Conservation (phyloP, 2,329 filamentous ascomycete genomes). For the Pyrenophora tritici-repentis region DNA sequence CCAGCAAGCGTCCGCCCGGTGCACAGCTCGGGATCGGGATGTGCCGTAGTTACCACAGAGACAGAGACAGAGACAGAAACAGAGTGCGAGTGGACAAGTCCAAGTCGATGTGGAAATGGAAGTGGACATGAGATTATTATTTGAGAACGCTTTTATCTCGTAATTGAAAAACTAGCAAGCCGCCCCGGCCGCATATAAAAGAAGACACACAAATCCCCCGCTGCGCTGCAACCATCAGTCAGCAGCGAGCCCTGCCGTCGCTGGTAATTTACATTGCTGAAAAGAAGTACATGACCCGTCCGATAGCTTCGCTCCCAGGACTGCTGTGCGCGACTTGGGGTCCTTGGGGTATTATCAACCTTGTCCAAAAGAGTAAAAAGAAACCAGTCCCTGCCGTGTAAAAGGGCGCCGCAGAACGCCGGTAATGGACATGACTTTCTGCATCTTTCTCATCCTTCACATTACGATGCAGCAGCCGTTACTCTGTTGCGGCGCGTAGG, state of each 20-base stretch:
- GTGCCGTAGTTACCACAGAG: background rate
- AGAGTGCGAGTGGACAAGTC: background rate
- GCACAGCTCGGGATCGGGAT: background rate
- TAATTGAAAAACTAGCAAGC: slow-evolving; percentile 32
- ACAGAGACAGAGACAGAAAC: background rate
- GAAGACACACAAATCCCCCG: slow-evolving; percentile 27
- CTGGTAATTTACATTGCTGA: slow-evolving; percentile 48
- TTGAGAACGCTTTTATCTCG: slow-evolving; percentile 15
- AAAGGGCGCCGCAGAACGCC: slow-evolving; percentile 47
- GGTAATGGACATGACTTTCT: slow-evolving; percentile 44
- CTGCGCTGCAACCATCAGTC: slow-evolving; percentile 34
- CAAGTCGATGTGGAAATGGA: background rate
- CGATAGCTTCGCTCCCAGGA: slow-evolving; percentile 36
- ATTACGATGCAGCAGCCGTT: slow-evolving; percentile 95
- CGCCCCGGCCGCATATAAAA: slow-evolving; percentile 30
- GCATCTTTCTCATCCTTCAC: slow-evolving; percentile 57
- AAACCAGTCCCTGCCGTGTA: slow-evolving; percentile 44
- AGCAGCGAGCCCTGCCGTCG: slow-evolving; percentile 39
- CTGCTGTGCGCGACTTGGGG: slow-evolving; percentile 30
- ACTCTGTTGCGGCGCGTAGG: slow-evolving; percentile 94
- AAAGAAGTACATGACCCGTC: slow-evolving; percentile 46
- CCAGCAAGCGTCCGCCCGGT: slow-evolving; percentile 4
- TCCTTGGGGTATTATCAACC: slow-evolving; percentile 46
- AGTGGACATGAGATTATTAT: slow-evolving; percentile 8
- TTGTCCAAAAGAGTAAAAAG: slow-evolving; percentile 40